Base-by-base conservation (phyloP, 345 rosid species). In the Rubroshorea leprosula region DNA sequence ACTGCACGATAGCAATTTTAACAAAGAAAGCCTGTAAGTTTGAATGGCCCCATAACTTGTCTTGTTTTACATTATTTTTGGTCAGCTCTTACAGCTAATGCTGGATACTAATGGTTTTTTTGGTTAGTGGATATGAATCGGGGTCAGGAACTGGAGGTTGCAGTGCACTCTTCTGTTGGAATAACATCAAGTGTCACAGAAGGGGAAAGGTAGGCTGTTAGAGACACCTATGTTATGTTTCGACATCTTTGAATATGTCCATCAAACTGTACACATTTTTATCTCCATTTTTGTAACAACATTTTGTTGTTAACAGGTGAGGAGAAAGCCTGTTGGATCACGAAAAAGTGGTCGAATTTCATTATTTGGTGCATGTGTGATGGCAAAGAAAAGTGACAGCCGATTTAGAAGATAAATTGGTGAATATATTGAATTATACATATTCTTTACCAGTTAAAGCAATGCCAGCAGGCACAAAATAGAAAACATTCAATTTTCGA, bases 111-210 rank as follows among this genome's bases (percentile, higher is more conserved):
- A 29, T 29, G 35, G 9, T 29, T 70, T 52, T 61, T 54, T 67
- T 61, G 63, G 69, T 31, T 55, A 93, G 96, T 78, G 89, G 85
- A 43, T 89, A 86, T 9, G 99, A 93, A 62, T 85, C 99, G 58
- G 85, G 94, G 41, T 66, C 99, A 17, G 83, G 77, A 47, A 68
- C 67, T 21, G 80, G 89, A 53, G 97, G 97, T 50, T 93, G 99
- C 76, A 78, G 83, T 39, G 74, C 79, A 31, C 77, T 93, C 50
- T 73, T 89, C 77, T 93, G 97, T 70, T 93, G 99, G 99, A 86
- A 83, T 64, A 66, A 58, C 56, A 54, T 26, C 54, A 83, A 72
- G 67, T 63, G 78, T 70, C 81, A 12, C 1, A 74, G 53, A 58
- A 77, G 71, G 70, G 78, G 43, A 61, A 86, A 85, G 96, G 99